Evolutionary conservation across 2,329 filamentous ascomycete genomes (phyloP).

Genomic region (Orbilia quercus): DNA sequence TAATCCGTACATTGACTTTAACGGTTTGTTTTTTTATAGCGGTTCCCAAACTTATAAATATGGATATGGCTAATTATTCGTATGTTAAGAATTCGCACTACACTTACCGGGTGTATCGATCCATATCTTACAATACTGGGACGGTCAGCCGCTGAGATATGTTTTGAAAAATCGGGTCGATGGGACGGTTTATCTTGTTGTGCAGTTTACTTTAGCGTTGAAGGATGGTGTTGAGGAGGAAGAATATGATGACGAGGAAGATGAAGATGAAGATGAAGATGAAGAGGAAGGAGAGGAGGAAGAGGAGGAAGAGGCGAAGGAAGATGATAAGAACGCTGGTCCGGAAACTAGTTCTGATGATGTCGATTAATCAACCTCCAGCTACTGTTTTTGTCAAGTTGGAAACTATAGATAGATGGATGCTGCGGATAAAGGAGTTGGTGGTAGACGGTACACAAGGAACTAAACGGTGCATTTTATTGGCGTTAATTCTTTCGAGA

Average conservation of each 20-base stretch:
- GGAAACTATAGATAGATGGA: no score
- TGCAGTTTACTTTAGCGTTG: slow-evolving; percentile 81
- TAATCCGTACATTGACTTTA: slow-evolving; percentile 92
- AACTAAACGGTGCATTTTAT: no score
- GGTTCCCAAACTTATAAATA: background rate
- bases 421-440: no score
- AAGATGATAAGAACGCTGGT: slow-evolving; percentile 7
- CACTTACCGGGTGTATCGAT: slow-evolving; percentile 78
- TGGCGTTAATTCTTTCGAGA: no score
- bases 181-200: slow-evolving; percentile 79
- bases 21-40: slow-evolving; percentile 65
- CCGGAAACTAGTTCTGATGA: slow-evolving; percentile 28
- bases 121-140: slow-evolving; percentile 81
- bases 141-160: slow-evolving; percentile 82
- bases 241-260: slow-evolving; percentile 34
- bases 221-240: slow-evolving; percentile 69
- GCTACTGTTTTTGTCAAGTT: no score
- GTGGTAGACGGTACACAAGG: background rate
- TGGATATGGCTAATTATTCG: background rate
- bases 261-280: slow-evolving; percentile 30
- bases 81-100: slow-evolving; percentile 72
- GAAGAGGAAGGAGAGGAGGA: slow-evolving; percentile 18
- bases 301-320: slow-evolving; percentile 19
- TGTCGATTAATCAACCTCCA: slow-evolving; percentile 49
- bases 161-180: slow-evolving; percentile 84